Conservation (phyloP, 345 rosid genomes). For the Pugionium cornutum region DNA sequence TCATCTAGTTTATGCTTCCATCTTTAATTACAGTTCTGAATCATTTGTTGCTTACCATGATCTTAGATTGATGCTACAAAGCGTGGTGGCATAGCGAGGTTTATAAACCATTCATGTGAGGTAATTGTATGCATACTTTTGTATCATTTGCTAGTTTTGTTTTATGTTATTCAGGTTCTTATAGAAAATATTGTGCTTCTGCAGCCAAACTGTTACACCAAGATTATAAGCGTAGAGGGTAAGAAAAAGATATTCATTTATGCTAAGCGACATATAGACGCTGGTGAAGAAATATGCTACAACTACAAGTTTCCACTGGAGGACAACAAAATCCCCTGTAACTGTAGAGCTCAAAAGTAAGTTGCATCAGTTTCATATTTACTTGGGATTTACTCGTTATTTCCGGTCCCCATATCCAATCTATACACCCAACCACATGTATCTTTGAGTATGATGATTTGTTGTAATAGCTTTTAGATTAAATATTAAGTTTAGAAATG, state of each 20-base stretch:
- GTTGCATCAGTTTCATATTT: constrained; percentile 37
- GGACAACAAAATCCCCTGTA: constrained; percentile 93
- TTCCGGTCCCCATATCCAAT: no score
- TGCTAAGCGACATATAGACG: constrained; percentile 78
- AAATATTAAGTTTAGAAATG: constrained; percentile 5
- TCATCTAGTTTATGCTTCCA: constrained; percentile 1
- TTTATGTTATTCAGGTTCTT: constrained; percentile 22
- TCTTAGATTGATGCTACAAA: constrained; percentile 95
- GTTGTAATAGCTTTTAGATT: no score
- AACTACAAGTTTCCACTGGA: constrained; percentile 98
- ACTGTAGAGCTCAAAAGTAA: constrained; percentile 95
- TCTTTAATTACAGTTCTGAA: neutral
- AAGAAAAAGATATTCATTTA: constrained; percentile 92
- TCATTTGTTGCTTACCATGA: constrained; percentile 32
- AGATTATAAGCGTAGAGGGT: constrained; percentile 91
- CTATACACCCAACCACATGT: no score
- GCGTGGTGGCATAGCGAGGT: constrained; percentile 98
- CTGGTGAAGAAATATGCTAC: constrained; percentile 94
- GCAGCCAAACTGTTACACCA: constrained; percentile 98
- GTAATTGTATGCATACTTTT: constrained; percentile 42
- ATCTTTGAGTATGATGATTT: no score
- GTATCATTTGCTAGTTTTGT: constrained; percentile 21
- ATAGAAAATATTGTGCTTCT: constrained; percentile 37
- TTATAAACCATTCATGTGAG: constrained; percentile 99
- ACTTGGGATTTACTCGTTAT: no score